phyloP scores from a whole-genome alignment of 108 stramenopile genomes.

The Skeletonema menzelii region DNA sequence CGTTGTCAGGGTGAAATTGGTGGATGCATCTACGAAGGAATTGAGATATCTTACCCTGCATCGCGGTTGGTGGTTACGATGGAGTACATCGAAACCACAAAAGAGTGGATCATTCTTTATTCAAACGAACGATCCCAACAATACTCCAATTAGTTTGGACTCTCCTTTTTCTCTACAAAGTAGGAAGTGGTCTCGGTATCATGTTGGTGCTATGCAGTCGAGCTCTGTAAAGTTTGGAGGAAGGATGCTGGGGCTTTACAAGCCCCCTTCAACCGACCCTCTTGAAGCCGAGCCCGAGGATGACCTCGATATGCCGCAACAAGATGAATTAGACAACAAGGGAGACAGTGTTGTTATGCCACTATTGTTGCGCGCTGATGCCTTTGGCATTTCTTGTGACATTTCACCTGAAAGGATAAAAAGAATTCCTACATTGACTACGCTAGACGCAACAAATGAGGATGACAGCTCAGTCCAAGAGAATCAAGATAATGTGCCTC shows the following conservation, averaged over 20 bases:
- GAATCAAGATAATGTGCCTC: neutral
- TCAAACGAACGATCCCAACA: conserved; percentile 40
- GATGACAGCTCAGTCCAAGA: neutral
- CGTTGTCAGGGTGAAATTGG: conserved; percentile 71
- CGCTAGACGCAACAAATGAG: neutral
- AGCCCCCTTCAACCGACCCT: conserved; percentile 5
- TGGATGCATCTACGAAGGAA: conserved; percentile 37
- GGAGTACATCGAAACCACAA: conserved; percentile 67
- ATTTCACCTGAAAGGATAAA: neutral
- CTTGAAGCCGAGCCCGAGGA: conserved; percentile 37
- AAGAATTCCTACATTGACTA: neutral
- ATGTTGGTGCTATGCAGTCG: conserved; percentile 71
- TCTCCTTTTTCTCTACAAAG: conserved; percentile 68
- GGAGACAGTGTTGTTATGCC: conserved; percentile 40
- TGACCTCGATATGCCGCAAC: conserved; percentile 44
- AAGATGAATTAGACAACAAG: conserved; percentile 46
- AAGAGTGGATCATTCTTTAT: conserved; percentile 76
- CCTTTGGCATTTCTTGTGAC: neutral
- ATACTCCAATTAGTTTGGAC: conserved; percentile 60
- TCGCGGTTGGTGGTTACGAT: conserved; percentile 92
- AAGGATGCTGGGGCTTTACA: conserved; percentile 78
- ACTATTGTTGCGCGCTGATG: conserved; percentile 22
- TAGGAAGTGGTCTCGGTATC: conserved; percentile 76
- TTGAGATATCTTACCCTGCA: conserved; percentile 81
- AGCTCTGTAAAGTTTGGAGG: conserved; percentile 84